These are phyloP conservation scores for Thelonectria rubi DNA, from an alignment of 2,329 filamentous ascomycete genomes.

Conservation along the genomic window DNA sequence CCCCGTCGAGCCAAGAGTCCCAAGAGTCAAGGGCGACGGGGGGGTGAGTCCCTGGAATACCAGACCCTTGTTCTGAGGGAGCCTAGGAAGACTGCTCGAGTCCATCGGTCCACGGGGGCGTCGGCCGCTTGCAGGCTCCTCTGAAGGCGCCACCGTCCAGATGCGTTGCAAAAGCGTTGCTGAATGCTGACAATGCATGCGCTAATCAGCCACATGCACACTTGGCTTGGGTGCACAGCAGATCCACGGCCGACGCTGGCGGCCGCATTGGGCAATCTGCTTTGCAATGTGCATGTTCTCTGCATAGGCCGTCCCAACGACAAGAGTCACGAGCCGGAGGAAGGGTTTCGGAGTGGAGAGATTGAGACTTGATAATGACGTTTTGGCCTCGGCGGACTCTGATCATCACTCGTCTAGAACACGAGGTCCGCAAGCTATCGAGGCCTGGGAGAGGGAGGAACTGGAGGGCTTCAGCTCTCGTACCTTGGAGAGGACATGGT, in stretches of 20 bases:
- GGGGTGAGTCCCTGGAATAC: constrained; percentile 22
- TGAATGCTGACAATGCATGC: constrained; percentile 18
- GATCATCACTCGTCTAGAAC: constrained; percentile 19
- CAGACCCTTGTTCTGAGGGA: constrained; percentile 24
- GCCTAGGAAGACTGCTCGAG: constrained; percentile 12
- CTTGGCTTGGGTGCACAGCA: constrained; percentile 15
- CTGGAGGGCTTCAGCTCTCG: background rate
- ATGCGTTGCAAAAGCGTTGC: constrained; percentile 22
- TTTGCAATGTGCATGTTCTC: constrained; percentile 11
- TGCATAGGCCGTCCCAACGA: constrained; percentile 10
- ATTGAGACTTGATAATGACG: constrained; percentile 10
- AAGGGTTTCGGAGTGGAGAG: constrained; percentile 10
- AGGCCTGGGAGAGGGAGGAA: background rate
- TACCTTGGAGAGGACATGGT: background rate
- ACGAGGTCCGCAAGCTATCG: constrained; percentile 11
- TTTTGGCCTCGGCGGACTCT: constrained; percentile 8
- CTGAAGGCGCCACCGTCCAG: constrained; percentile 27
- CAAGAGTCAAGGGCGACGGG: constrained; percentile 24
- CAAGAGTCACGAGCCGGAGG: constrained; percentile 6
- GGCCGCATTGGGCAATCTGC: constrained; percentile 16
- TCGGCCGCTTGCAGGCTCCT: constrained; percentile 15
- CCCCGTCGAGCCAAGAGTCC: constrained; percentile 19
- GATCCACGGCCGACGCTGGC: background rate
- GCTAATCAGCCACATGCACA: background rate
- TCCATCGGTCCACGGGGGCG: constrained; percentile 19